These are phyloP conservation scores for Allantophomopsis cytisporea DNA, from an alignment of 2,329 filamentous ascomycete species.

Conservation along the genomic window DNA sequence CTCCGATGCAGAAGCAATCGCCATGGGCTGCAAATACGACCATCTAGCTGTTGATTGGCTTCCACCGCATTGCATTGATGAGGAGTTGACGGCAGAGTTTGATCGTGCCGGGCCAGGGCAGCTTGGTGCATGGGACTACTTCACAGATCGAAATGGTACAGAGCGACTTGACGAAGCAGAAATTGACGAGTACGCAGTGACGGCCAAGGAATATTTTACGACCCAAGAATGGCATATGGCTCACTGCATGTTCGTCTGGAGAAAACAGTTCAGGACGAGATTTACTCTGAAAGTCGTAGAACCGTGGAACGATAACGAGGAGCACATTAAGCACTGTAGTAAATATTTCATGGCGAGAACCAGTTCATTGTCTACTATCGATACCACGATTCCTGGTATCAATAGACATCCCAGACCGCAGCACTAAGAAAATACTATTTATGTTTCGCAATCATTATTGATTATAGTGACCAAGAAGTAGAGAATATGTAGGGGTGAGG, in stretches of 20 bases:
- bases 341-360: no score
- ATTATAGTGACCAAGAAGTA: no score
- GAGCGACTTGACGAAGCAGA: conserved; percentile 6
- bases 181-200: conserved; percentile 9
- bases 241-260: conserved; percentile 11
- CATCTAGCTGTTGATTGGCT: conserved; percentile 21
- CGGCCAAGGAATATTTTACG: conserved; percentile 8
- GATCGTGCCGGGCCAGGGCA: conserved; percentile 13
- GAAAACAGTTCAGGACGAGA: no score
- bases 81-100: conserved; percentile 19
- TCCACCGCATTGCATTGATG: conserved; percentile 19
- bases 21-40: conserved; percentile 19
- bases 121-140: conserved; percentile 20
- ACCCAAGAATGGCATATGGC: conserved; percentile 17
- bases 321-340: no score
- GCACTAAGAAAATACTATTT: no score
- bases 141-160: conserved; percentile 12
- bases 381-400: no score
- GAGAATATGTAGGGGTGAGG: no score
- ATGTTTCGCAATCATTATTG: no score
- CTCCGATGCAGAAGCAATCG: conserved; percentile 14
- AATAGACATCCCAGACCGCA: no score
- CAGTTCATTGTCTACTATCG: no score
- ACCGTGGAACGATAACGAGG: no score
- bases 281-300: no score